These are phyloP conservation scores for Corylus avellana DNA, from an alignment of 306 rosid genomes.

Conservation along the genomic window DNA sequence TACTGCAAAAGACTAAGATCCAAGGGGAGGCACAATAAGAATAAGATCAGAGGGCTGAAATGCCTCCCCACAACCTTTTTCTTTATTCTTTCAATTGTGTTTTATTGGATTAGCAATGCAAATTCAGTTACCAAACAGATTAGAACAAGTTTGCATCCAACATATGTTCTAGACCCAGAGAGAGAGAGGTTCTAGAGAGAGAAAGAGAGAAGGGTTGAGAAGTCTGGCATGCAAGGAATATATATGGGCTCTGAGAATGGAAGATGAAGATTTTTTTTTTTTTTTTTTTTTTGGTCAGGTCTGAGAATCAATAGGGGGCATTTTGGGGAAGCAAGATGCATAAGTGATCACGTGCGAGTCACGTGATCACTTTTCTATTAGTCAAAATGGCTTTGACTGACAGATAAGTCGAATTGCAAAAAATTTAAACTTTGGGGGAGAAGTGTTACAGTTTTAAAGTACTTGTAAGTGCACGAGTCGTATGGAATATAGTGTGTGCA, in stretches of 20 bases:
- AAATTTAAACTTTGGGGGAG: too few relatives aligned
- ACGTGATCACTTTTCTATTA: too few relatives aligned
- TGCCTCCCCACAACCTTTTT: conserved; percentile 63
- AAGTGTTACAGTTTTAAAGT: too few relatives aligned
- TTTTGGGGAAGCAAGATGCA: too few relatives aligned
- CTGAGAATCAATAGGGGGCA: too few relatives aligned
- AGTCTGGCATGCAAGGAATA: conserved; percentile 53
- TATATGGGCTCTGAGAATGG: conserved; percentile 59
- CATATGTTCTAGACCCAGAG: conserved; percentile 38
- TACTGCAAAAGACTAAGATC: conserved; percentile 62
- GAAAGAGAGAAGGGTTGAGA: conserved; percentile 55
- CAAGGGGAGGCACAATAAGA: conserved; percentile 86
- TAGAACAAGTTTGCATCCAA: conserved; percentile 33
- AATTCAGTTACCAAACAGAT: conserved; percentile 73
- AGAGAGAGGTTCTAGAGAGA: conserved; percentile 44
- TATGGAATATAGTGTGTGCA: too few relatives aligned
- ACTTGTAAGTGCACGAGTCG: too few relatives aligned
- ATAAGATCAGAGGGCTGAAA: conserved; percentile 67
- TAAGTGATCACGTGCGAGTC: too few relatives aligned
- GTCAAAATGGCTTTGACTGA: too few relatives aligned
- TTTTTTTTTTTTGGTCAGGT: background rate
- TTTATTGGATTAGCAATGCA: conserved; percentile 65
- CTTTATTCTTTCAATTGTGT: conserved; percentile 58
- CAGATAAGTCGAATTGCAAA: too few relatives aligned
- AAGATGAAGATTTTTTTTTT: conserved; percentile 41